Base-by-base conservation (phyloP, 148 eudicot species). In the Drosera capensis region DNA sequence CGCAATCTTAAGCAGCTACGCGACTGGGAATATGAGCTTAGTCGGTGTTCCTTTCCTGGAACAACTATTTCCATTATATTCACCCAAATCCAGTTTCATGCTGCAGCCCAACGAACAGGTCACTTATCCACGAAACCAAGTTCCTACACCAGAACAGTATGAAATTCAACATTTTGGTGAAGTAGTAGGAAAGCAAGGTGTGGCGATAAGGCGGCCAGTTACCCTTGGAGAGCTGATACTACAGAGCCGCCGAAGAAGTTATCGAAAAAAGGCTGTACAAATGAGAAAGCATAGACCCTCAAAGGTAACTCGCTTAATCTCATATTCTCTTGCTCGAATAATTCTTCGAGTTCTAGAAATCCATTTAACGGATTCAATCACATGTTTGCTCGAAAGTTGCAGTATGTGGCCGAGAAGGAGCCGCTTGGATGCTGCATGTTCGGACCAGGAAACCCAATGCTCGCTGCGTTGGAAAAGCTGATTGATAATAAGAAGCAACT, bases 171-270 rank as follows among this genome's bases (percentile, higher is more conserved):
- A 28, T 47, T 63, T 67, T 25, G 46, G 43, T 17, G 28, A 21
- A 3, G 42, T 42, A 1, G 72, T 56, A 47, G 69, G 55, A 37
- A 71, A 65, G 18, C 45, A 41, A 14, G 68, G 68, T 37, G 58
- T 52, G 12, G 53, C 52, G 7, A 62, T 55, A n/a, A 71, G 68
- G 48, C 71, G 72, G 67, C 76, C 85, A 8, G 45, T 67, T 6
- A 88, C 93, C 14, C 75, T 84, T 1, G 97, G 85, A 31, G 95
- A 84, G 70, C 67, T 90, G 47, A 85, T 84, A 45, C 66, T 84
- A 76, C 58, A 75, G 87, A 80, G 99, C 64, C 64, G 78, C 40
- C 67, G 88, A 52, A 64, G 73, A 35, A 84, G 80, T 65, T 73
- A 51, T 43, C 62, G 48, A 16, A 75, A 70, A 53, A 84, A 73